Evolutionary conservation across 805 yeast genomes (phyloP), one percentile per base, ranked within the genome.

Genomic region (Nakazawaea anatomiae): DNA sequence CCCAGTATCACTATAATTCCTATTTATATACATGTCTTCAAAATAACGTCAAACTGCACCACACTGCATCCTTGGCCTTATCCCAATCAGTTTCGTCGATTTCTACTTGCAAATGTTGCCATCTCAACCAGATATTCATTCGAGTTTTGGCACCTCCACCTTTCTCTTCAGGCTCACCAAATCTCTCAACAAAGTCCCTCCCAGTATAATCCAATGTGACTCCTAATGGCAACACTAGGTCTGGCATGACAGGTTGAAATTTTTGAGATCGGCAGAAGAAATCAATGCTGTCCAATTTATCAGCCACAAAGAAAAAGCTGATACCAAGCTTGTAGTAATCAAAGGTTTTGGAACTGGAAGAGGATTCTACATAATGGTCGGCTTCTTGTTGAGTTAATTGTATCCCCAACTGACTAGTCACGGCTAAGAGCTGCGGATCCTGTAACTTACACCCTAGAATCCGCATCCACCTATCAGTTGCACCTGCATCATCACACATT

Each of bases 161-260:
- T 54, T 72, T 72, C 46, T 70, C 71, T 11, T 52, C 10, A 0
- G 76, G 76, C 50, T 72, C 76, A 1, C 75, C 75, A 48, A 67
- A 63, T 39, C 25, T 52, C 25, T 57, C 59, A 4, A 72, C 66
- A 3, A 72, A 49, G 2, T 58, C 54, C 46, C 56, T 58, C 1
- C 69, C 75, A 0, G 68, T 66, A 4, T 54, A 45, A 1, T 47
- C 44, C 1, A 46, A 14, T 1, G 47, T 43, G 2, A 69, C 36
- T 3, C 51, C 55, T 1, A 59, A 56, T 0, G 69, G 67, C 2
- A 60, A 35, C 14, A 34, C 29, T 4, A 35, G 8, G 35, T 11
- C 29, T 8, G 10, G 30, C 29, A 5, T 35, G 4, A 2, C 11
- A 14, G 9, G 11, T 38, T 38, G 27, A 30, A 43, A 30, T 28